Percentiles rank a stretch among this genome's conserved stretches.
These are phyloP conservation scores for Porphyrellus cyaneotinctus DNA, from an alignment of 768 basidiomycete genomes.

Conservation along the genomic window DNA sequence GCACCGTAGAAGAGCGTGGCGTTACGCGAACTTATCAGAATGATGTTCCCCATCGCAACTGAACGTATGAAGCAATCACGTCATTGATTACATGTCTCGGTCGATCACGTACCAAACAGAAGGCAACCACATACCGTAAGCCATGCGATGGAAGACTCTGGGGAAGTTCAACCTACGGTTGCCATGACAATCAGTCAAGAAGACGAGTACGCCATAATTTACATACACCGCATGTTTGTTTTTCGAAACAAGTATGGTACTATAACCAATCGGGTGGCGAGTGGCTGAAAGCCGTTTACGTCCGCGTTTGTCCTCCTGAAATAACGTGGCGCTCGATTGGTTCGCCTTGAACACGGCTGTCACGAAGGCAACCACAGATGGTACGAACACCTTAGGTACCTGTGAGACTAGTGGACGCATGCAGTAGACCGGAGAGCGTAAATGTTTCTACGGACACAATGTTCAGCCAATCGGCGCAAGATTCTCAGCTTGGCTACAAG, in stretches of 20 bases:
- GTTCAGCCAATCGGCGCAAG: no score
- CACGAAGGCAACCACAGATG: background rate
- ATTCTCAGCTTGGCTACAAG: no score
- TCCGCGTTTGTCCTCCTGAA: background rate
- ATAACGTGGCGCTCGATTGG: background rate
- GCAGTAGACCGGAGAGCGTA: no score
- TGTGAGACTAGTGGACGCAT: no score
- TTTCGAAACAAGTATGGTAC: no score
- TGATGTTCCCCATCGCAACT: slow-evolving; percentile 66
- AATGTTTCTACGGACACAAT: no score
- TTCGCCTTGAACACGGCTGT: background rate
- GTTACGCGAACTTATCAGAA: slow-evolving; percentile 58
- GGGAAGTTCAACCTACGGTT: slow-evolving; percentile 53
- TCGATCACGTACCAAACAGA: slow-evolving; percentile 20
- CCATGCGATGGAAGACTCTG: background rate
- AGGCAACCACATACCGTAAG: slow-evolving; percentile 21
- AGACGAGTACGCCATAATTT: slow-evolving; percentile 68
- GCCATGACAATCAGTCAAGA: slow-evolving; percentile 56
- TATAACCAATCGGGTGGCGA: no score
- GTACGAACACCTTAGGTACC: no score
- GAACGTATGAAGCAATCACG: background rate
- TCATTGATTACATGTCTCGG: background rate
- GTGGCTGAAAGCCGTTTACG: background rate
- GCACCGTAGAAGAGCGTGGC: slow-evolving; percentile 68
- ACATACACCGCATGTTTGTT: no score